Conservation (phyloP, 495 filamentous ascomycete genomes). For the Hyaloscypha finlandica region DNA sequence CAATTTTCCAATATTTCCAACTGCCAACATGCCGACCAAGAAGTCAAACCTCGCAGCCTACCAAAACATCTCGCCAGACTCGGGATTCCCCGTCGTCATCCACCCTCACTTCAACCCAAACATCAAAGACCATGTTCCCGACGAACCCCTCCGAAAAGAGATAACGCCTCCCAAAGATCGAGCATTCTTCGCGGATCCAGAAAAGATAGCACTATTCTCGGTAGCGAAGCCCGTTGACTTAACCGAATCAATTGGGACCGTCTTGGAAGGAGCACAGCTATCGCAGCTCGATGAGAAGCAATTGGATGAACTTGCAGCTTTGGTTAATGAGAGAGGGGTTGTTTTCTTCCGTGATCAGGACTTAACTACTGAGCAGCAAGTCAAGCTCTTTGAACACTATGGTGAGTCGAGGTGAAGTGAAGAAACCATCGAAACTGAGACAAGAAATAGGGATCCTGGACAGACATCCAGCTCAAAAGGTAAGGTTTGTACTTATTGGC, state of each 20-base stretch:
- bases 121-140: not conserved
- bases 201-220: not conserved
- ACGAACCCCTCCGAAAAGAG: not conserved
- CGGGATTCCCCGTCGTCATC: not conserved
- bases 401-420: constrained; percentile 32
- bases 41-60: not conserved
- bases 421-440: not conserved
- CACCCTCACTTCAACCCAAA: not conserved
- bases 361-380: constrained; percentile 52
- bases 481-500: not conserved
- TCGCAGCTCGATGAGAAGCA: constrained; percentile 42
- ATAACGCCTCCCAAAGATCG: not conserved
- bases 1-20: not conserved
- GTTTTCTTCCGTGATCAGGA: constrained; percentile 54
- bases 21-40: not conserved
- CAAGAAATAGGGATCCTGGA: not conserved
- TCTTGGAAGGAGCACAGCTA: not conserved
- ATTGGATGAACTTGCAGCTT: constrained; percentile 48
- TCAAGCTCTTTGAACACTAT: constrained; percentile 54
- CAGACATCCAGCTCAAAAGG: not conserved
- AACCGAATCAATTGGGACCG: not conserved
- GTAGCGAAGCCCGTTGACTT: not conserved
- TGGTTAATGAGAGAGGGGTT: constrained; percentile 48
- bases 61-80: not conserved
- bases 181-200: not conserved